Evolutionary conservation across 257 asterid genomes (phyloP).

Genomic region (Solanum sparsipilum): DNA sequence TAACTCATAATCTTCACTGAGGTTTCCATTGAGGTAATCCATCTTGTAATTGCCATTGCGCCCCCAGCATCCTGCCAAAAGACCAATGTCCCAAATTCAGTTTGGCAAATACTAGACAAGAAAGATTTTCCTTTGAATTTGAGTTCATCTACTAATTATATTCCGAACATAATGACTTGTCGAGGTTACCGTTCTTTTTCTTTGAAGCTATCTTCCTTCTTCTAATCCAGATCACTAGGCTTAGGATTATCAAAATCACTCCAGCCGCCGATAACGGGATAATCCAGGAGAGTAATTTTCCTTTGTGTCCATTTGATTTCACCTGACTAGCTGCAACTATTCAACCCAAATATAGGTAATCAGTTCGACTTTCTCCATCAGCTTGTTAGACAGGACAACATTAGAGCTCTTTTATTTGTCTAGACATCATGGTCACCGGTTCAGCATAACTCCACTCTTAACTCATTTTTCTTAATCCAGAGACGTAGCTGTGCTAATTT

Average conservation of each 20-base stretch:
- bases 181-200: not conserved
- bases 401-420: not conserved
- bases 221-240: not conserved
- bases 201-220: not conserved
- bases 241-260: not conserved
- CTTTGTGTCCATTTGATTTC: not conserved
- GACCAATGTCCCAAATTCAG: not conserved
- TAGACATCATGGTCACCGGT: not conserved
- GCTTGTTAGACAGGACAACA: not conserved
- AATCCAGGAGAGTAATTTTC: not conserved
- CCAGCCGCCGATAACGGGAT: not conserved
- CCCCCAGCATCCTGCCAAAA: not conserved
- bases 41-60: not conserved
- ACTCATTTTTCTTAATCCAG: not conserved
- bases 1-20: constrained; percentile 9
- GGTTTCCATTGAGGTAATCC: not conserved
- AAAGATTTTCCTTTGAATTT: not conserved
- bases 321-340: not conserved
- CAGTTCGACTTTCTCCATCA: not conserved
- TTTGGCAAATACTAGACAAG: not conserved
- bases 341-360: not conserved
- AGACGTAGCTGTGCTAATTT: not conserved
- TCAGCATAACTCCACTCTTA: not conserved
- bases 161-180: not conserved
- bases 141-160: not conserved